Evolutionary conservation across 2,329 filamentous ascomycete genomes (phyloP), one percentile per base, ranked within the genome.

Genomic region (Colletotrichum filicis): DNA sequence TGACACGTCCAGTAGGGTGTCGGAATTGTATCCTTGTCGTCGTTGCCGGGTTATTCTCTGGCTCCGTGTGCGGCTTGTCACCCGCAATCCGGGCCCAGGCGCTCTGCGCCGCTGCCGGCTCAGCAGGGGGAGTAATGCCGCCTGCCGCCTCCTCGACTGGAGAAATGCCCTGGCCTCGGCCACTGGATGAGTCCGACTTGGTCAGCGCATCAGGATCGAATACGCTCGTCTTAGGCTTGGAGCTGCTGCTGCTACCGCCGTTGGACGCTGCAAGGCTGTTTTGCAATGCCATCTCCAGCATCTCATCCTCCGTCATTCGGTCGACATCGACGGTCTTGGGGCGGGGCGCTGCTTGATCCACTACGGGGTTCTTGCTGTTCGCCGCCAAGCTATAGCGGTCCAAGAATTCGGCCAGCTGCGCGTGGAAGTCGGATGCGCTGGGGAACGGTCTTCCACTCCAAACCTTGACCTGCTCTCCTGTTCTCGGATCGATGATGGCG

Each of bases 281-380:
- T 81, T 95, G 92, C 79, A 99, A 83, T 0, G 97, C 97, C 89
- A 98, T 92, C 82, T 98, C 93, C 77, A 99, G 86, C 95, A 98
- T 97, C 84, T 99, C 95, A 62, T 98, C 95, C 80, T 99, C 97
- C 0, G 95, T 98, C 92, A 99, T 96, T 52, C 93, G 91, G 71
- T 93, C 93, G 2, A 98, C 90, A 76, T 96, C 94, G 67, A 94
- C 87, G 64, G 90, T 87, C 79, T 92, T 92, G 58, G 90, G 86
- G 68, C 88, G 88, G 79, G 95, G 93, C 3, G 92, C 88, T 81
- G 94, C 94, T 66, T 92, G 87, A 80, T 91, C 93, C 28, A 95
- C 93, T 5, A 99, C 95, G 0, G 97, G 97, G 79, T 99, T 99
- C 85, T 97, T 97, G 80, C 93, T 96, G 79, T 94, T 93, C 57